A percentile compares a stretch with the other conserved stretches of the same genome.
Evolutionary conservation across 768 basidiomycete species (phyloP).

Genomic region (Russula earlei): DNA sequence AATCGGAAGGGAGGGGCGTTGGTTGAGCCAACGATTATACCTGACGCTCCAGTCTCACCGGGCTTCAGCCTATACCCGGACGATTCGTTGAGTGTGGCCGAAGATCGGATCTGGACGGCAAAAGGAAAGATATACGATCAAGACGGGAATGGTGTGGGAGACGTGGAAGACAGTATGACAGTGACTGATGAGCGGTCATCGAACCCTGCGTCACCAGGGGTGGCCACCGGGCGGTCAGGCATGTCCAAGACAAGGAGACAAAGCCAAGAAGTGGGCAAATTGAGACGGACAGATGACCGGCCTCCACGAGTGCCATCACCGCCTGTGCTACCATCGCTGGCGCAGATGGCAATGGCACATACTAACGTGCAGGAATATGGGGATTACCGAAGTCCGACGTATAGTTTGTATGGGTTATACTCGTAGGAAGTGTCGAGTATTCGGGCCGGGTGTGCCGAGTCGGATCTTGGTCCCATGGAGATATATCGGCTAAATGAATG

Average conservation of each 20-base stretch:
- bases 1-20: constrained; percentile 31
- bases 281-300: constrained; percentile 40
- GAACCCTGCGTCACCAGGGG: background rate
- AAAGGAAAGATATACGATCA: constrained; percentile 8
- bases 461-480: too few species aligned
- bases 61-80: constrained; percentile 62
- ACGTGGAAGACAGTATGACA: constrained; percentile 8
- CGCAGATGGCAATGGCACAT: constrained; percentile 70
- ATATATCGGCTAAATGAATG: too few species aligned
- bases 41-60: constrained; percentile 32
- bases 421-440: constrained; percentile 20
- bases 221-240: background rate
- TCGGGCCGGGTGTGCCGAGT: too few species aligned
- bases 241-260: constrained; percentile 5
- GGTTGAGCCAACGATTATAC: constrained; percentile 30
- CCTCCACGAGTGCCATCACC: constrained; percentile 78
- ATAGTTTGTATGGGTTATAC: constrained; percentile 73
- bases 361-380: constrained; percentile 50
- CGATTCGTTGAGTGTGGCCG: constrained; percentile 57
- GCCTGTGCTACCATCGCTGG: constrained; percentile 58
- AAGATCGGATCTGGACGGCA: constrained; percentile 25
- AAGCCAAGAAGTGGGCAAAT: constrained; percentile 25
- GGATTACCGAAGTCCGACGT: constrained; percentile 70
- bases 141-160: constrained; percentile 23
- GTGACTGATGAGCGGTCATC: background rate